Evolutionary conservation across 2,329 filamentous ascomycete genomes (phyloP), one percentile per base, ranked within the genome.

Genomic region (Canariomyces notabilis): DNA sequence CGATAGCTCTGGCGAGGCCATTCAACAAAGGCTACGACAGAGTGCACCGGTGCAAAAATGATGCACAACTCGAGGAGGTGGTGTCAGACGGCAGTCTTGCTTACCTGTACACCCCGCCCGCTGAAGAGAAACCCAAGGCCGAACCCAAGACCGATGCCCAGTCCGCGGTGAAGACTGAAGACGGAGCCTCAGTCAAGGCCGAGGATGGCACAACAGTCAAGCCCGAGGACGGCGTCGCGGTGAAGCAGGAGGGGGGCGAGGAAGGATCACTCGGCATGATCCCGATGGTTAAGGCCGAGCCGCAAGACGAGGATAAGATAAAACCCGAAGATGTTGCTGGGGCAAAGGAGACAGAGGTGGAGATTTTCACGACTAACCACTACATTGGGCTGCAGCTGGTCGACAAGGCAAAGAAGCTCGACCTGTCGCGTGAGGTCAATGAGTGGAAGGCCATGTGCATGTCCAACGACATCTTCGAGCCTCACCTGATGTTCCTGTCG

Each of bases 1-100:
- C 83, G 14, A 89, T 97, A 55, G 81, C 83, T 29, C 72, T 95
- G 19, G 90, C 93, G 1, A 89, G 93, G 57, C 87, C 90, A 0
- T 98, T 90, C 73, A 91, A 89, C 59, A 95, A 97, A 64, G 88
- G 87, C 3, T 95, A 94, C 62, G 87, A 95, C 57, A 81, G 93
- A 51, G 75, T 82, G 3, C 90, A 97, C 66, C 74, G 74, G 37
- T 91, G 71, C 76, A 83, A 69, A 34, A 67, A 67, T 67, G 79
- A 66, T 34, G 58, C 67, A 29, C 69, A 80, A 52, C 67, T 74
- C 19, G 71, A 73, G 31, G 71, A 76, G 48, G 76, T 80, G 7
- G 77, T 80, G 12, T 72, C 76, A 48, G 70, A 76, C 23, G 78
- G 78, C 11, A 74, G 69, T 49, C 63, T 80, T 26, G 63, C 69